These are phyloP conservation scores for Hypoxylon sp. DNA, from an alignment of 2,329 filamentous ascomycete genomes.

Conservation along the genomic window DNA sequence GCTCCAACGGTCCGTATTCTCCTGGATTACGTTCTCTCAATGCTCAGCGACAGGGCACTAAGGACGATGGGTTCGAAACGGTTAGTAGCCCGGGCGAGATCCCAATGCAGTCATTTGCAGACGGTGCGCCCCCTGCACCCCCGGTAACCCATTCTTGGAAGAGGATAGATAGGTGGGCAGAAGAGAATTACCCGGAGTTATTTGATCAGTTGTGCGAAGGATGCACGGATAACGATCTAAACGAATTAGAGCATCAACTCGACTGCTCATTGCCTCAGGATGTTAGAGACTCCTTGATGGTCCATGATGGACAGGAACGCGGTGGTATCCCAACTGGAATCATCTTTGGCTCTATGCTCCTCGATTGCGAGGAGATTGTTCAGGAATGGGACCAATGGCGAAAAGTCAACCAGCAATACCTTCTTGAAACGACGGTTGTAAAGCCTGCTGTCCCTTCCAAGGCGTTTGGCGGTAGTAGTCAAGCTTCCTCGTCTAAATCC, in stretches of 20 bases:
- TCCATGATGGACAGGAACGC: constrained; percentile 97
- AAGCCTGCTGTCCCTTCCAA: constrained; percentile 78
- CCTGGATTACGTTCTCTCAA: constrained; percentile 88
- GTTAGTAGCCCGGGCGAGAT: constrained; percentile 83
- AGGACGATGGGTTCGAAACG: constrained; percentile 77
- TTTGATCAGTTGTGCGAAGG: constrained; percentile 94
- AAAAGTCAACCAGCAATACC: constrained; percentile 90
- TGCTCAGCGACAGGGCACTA: constrained; percentile 72
- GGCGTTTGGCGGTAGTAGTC: constrained; percentile 75
- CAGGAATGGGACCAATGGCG: constrained; percentile 99
- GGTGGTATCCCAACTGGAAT: constrained; percentile 92
- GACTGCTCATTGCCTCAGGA: constrained; percentile 95
- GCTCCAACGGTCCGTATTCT: constrained; percentile 82
- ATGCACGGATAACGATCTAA: constrained; percentile 93
- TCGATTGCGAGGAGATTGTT: constrained; percentile 98
- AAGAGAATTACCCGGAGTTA: constrained; percentile 95
- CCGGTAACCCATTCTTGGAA: constrained; percentile 92
- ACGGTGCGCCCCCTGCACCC: constrained; percentile 90
- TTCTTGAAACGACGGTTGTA: constrained; percentile 71
- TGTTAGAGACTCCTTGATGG: constrained; percentile 88
- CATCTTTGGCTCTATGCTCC: constrained; percentile 92
- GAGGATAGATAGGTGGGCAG: constrained; percentile 93
- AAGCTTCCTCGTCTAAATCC: constrained; percentile 78
- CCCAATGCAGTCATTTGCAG: constrained; percentile 95
- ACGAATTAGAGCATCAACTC: constrained; percentile 95